Conservation (phyloP, 2,329 filamentous ascomycete species). For the Hypomyces rosellus region DNA sequence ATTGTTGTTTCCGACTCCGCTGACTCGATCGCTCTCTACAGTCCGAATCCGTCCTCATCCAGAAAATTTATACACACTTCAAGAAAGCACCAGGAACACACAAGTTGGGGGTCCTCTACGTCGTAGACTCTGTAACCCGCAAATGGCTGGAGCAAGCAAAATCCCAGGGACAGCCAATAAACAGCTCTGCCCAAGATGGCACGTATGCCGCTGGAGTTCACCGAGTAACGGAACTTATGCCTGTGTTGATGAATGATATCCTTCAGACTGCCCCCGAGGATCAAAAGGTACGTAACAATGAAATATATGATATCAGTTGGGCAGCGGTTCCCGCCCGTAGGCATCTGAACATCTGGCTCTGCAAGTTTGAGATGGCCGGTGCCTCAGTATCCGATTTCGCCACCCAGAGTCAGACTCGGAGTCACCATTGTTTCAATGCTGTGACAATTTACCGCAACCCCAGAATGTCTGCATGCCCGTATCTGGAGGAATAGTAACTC, state of each 20-base stretch:
- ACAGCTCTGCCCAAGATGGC: constrained; percentile 76
- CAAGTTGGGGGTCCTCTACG: constrained; percentile 98
- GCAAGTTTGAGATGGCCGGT: constrained; percentile 3
- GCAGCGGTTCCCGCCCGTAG: constrained; percentile 10
- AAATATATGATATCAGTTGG: constrained; percentile 6
- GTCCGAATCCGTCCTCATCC: constrained; percentile 91
- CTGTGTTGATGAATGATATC: constrained; percentile 92
- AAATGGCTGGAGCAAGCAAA: constrained; percentile 98
- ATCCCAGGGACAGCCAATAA: constrained; percentile 73
- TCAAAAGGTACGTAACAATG: constrained; percentile 79
- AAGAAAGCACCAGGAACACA: constrained; percentile 91
- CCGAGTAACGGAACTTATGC: constrained; percentile 92
- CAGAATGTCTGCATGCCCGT: constrained; percentile 11
- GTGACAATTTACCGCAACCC: constrained; percentile 16
- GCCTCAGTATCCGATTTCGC: background rate
- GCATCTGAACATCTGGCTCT: constrained; percentile 6
- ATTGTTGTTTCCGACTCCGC: background rate
- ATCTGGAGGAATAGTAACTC: constrained; percentile 26
- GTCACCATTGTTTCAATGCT: constrained; percentile 16
- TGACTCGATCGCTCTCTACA: constrained; percentile 29
- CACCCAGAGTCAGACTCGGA: background rate
- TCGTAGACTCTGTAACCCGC: constrained; percentile 99
- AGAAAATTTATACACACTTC: constrained; percentile 96
- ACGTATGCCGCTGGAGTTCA: constrained; percentile 93
- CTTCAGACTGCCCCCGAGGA: constrained; percentile 79